Evolutionary conservation across 352 stramenopile genomes (phyloP).

Genomic region (Globisporangium recalcitrans): DNA sequence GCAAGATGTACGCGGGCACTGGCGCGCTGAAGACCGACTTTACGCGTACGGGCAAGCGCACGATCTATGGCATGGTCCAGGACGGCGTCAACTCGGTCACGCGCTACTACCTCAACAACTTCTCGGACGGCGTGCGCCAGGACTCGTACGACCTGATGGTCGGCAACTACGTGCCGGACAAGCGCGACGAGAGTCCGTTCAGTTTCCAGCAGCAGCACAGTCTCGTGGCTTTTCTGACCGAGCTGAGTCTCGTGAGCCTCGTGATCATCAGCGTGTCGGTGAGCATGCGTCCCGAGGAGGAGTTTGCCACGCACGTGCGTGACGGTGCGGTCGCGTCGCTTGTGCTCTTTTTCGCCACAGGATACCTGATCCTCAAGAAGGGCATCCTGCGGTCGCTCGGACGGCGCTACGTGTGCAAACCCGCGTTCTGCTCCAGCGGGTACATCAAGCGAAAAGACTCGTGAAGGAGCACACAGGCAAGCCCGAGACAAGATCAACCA

Average conservation of each 20-base stretch:
- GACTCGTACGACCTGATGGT: constrained; percentile 92
- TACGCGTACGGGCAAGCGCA: constrained; percentile 92
- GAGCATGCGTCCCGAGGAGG: constrained; percentile 50
- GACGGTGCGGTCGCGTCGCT: constrained; percentile 54
- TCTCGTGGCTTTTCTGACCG: constrained; percentile 52
- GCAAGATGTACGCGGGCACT: constrained; percentile 91
- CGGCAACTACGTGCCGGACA: constrained; percentile 66
- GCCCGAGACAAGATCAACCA: neutral
- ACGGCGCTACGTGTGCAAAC: constrained; percentile 81
- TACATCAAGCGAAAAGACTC: constrained; percentile 78
- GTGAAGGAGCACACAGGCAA: constrained; percentile 12
- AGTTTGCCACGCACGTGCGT: constrained; percentile 52
- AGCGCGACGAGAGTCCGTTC: constrained; percentile 76
- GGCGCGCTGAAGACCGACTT: constrained; percentile 94
- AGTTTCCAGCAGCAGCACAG: constrained; percentile 83
- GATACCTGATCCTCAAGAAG: constrained; percentile 80
- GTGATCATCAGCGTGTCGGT: constrained; percentile 61
- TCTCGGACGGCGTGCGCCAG: constrained; percentile 90
- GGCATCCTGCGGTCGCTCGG: constrained; percentile 72
- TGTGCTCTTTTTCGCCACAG: constrained; percentile 39
- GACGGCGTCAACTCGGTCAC: constrained; percentile 94
- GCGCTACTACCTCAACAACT: constrained; percentile 96
- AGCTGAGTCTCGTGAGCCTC: constrained; percentile 40
- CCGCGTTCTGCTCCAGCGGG: constrained; percentile 77
- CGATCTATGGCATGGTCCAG: constrained; percentile 83